Evolutionary conservation across 805 yeast genomes (phyloP), one percentile per base, ranked within the genome.

Genomic region (Hemisphaericaspora nanyangensis): DNA sequence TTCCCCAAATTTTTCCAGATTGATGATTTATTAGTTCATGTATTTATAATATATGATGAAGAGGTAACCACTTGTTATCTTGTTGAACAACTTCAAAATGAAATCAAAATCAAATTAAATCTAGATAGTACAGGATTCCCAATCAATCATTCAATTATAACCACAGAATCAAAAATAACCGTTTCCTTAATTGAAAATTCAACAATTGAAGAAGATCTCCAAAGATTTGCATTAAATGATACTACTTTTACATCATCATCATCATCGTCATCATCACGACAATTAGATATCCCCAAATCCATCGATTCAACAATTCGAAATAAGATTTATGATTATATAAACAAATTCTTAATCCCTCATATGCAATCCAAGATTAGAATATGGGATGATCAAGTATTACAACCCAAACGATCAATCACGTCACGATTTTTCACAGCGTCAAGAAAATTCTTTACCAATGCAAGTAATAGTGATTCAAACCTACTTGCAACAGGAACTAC

Each of bases 331-430:
- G 83, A 79, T 24, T 60, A 76, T 39, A 64, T 79, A 7, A 61
- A 62, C 26, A 73, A 72, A 46, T 61, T 63, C 34, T 61, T 85
- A 42, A 68, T 87, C 1, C 95, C 97, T 0, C 90, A 80, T 56
- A 87, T 93, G 96, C 89, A 87, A 53, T 63, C 76, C 40, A 83
- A 86, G 51, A 76, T 88, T n/a, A 68, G 82, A 25, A 57, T 75
- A 11, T 90, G 97, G 97, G 90, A 82, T 43, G 96, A 89, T 49
- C 85, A 80, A 51, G 72, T 84, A 4, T 76, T 88, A 11, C 76
- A 79, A 29, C 90, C 95, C 4, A 73, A 90, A 44, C 80, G 80
- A 47, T 85, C 95, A 18, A 63, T 86, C 16, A 76, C 95, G 0
- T 84, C 87, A 13, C 64, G 90, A 42, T 74, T 82, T 47, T 86